A percentile compares a stretch with the other conserved stretches of the same genome.
Conservation (phyloP, 164 flowering plant genomes). For the Akebia trifoliata region DNA sequence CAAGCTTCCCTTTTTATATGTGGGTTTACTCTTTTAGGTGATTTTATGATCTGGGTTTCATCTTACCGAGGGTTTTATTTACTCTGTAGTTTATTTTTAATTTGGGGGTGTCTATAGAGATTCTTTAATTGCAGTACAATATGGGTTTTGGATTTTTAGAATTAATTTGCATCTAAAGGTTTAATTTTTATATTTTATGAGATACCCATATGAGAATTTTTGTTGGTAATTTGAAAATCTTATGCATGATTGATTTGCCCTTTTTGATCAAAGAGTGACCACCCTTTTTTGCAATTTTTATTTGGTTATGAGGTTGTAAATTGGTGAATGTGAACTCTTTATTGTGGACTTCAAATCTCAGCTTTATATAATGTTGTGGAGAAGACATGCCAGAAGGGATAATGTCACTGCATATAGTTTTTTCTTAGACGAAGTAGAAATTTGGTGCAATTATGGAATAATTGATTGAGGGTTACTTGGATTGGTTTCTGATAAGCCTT, state of each 20-base stretch:
- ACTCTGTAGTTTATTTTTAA: background rate
- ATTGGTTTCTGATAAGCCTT: too few relatives aligned
- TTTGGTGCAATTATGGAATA: background rate
- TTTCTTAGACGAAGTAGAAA: background rate
- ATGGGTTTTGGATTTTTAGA: background rate
- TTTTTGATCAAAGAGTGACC: background rate
- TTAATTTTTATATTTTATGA: background rate
- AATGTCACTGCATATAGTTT: background rate
- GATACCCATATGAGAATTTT: background rate
- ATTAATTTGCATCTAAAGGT: background rate
- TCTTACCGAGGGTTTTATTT: background rate
- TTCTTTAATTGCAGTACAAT: background rate
- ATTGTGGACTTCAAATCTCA: background rate
- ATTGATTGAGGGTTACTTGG: background rate
- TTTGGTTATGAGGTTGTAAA: background rate
- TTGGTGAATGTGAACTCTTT: background rate
- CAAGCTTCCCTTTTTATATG: background rate
- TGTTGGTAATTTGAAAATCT: background rate
- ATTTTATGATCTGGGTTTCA: slow-evolving; percentile 3
- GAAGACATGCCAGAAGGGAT: background rate
- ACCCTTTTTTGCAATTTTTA: background rate
- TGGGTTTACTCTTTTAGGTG: background rate
- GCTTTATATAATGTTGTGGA: background rate
- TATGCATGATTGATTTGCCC: background rate
- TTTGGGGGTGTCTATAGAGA: background rate